A percentile compares a stretch with the other conserved stretches of the same genome.
These are phyloP conservation scores for Capsicum rhomboideum DNA, from an alignment of 257 asterid species.

Conservation along the genomic window DNA sequence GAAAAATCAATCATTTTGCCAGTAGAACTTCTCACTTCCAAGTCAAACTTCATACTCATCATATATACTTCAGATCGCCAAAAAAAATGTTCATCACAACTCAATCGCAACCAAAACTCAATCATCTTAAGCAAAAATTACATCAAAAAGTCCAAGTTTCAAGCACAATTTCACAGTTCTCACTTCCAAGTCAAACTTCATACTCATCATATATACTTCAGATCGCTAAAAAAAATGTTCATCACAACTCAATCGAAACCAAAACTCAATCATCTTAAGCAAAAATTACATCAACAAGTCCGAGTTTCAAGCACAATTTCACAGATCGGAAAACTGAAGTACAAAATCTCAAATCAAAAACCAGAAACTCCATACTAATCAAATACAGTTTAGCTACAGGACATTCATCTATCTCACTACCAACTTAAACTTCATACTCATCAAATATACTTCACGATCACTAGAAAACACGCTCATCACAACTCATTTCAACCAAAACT, in stretches of 20 bases:
- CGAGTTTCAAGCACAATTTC: not conserved
- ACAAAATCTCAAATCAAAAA: too few species aligned
- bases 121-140: not conserved
- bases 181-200: not conserved
- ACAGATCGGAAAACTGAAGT: not conserved
- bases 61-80: not conserved
- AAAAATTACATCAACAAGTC: not conserved
- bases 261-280: not conserved
- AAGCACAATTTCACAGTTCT: not conserved
- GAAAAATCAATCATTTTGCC: not conserved
- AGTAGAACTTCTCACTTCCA: not conserved
- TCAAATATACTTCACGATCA: not conserved
- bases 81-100: not conserved
- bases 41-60: not conserved
- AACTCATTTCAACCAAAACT: not conserved
- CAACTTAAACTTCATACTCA: not conserved
- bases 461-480: not conserved
- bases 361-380: too few species aligned
- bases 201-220: not conserved
- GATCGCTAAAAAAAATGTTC: not conserved
- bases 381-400: too few species aligned
- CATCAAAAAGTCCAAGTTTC: not conserved
- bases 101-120: too few species aligned
- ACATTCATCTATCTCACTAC: too few species aligned
- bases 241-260: not conserved